Percentiles rank a stretch among this genome's conserved stretches.
phyloP scores from a whole-genome alignment of 768 basidiomycete species.

The Lentinula boryana region DNA sequence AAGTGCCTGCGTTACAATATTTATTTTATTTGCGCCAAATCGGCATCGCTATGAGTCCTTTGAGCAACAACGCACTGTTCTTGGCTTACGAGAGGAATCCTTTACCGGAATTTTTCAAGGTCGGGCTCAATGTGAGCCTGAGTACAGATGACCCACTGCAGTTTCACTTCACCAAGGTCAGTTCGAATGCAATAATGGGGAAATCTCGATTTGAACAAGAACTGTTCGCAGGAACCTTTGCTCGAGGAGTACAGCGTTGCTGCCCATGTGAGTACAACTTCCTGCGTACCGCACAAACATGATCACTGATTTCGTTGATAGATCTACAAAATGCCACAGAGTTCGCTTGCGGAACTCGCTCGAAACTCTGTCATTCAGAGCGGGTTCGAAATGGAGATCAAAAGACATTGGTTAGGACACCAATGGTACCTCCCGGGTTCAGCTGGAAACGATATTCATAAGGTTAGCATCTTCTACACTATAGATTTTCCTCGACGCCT shows the following conservation, averaged over 20 bases:
- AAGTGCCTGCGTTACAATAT: constrained; percentile 96
- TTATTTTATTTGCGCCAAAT: constrained; percentile 98
- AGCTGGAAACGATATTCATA: constrained; percentile 93
- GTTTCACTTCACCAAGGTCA: constrained; percentile 96
- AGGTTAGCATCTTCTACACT: constrained; percentile 41
- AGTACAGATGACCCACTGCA: constrained; percentile 95
- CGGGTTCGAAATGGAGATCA: constrained; percentile 98
- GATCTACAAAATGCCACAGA: constrained; percentile 96
- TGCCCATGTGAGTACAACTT: constrained; percentile 63
- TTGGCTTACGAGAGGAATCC: constrained; percentile 96
- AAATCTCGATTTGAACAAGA: background rate
- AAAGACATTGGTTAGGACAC: constrained; percentile 91
- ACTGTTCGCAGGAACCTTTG: constrained; percentile 66
- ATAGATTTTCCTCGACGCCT: background rate
- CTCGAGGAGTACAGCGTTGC: constrained; percentile 98
- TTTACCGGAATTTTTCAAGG: constrained; percentile 94
- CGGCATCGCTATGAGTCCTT: constrained; percentile 95
- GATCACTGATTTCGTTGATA: constrained; percentile 21
- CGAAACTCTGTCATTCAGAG: constrained; percentile 95
- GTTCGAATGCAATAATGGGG: background rate
- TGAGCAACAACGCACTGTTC: constrained; percentile 97
- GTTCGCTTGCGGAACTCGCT: constrained; percentile 93
- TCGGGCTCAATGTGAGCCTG: constrained; percentile 91
- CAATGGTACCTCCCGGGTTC: constrained; percentile 92
- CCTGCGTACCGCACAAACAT: background rate